Evolutionary conservation across 805 yeast species (phyloP).

Genomic region (Candida succiphila): DNA sequence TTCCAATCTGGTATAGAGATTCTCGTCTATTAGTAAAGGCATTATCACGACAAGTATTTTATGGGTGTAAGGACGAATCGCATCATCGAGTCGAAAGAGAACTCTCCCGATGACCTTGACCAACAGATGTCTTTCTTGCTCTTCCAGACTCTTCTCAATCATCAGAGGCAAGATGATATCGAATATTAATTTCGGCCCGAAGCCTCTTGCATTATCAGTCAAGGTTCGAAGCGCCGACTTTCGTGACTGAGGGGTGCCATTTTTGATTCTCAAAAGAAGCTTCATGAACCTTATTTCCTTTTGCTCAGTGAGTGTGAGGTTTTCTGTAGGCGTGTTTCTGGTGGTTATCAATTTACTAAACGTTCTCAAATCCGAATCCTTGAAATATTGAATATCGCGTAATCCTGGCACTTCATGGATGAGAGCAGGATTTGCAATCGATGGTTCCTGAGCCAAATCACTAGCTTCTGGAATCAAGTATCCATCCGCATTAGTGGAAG

Average conservation of each 20-base stretch:
- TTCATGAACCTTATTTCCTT: slow-evolving; percentile 53
- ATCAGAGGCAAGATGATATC: slow-evolving; percentile 67
- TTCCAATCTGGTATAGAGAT: slow-evolving; percentile 60
- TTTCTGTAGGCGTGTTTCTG: slow-evolving; percentile 19
- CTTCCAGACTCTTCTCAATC: slow-evolving; percentile 62
- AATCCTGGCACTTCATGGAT: slow-evolving; percentile 55
- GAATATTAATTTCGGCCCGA: slow-evolving; percentile 65
- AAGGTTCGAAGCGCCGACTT: slow-evolving; percentile 60
- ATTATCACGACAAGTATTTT: slow-evolving; percentile 64
- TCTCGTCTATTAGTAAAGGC: slow-evolving; percentile 76
- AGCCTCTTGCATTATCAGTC: slow-evolving; percentile 48
- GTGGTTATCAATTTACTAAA: slow-evolving; percentile 49
- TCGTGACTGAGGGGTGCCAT: slow-evolving; percentile 63
- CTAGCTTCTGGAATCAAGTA: slow-evolving; percentile 47
- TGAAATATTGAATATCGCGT: slow-evolving; percentile 57
- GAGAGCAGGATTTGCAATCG: slow-evolving; percentile 23
- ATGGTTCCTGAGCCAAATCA: slow-evolving; percentile 14
- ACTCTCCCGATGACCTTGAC: slow-evolving; percentile 69
- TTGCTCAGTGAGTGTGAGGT: slow-evolving; percentile 39
- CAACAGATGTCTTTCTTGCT: slow-evolving; percentile 73
- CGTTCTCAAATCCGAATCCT: slow-evolving; percentile 59
- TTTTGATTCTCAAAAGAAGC: slow-evolving; percentile 60
- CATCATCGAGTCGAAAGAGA: slow-evolving; percentile 52
- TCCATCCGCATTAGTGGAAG: slow-evolving; percentile 18
- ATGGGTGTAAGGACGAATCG: slow-evolving; percentile 63